Evolutionary conservation across 176 grass and related monocot genomes (phyloP).

Genomic region (sorghum (Sorghum bicolor)): DNA sequence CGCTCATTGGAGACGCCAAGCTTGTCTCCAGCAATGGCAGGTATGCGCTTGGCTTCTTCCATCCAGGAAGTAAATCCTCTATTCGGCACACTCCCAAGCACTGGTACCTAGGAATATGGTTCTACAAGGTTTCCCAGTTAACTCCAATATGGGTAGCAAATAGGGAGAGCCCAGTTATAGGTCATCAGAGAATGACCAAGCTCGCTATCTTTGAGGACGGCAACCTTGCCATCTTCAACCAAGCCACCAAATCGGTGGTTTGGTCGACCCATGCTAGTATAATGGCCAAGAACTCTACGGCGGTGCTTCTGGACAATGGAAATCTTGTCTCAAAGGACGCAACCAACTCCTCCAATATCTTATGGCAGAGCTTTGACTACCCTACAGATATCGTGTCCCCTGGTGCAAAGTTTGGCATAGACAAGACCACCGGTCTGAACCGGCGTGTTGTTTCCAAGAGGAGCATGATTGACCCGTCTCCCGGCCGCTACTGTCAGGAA

Average conservation of each 20-base stretch:
- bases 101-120: constrained; percentile 15
- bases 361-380: constrained; percentile 28
- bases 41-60: constrained; percentile 54
- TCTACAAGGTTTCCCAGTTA: not conserved
- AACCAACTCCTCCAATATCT: not conserved
- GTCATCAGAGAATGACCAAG: not conserved
- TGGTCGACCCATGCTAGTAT: constrained; percentile 38
- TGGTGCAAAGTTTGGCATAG: constrained; percentile 41
- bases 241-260: constrained; percentile 6
- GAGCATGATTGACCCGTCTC: constrained; percentile 26
- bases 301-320: not conserved
- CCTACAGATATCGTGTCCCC: constrained; percentile 17
- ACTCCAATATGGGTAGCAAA: not conserved
- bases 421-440: constrained; percentile 31
- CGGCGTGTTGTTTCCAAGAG: not conserved
- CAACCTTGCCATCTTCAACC: constrained; percentile 7
- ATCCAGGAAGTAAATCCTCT: constrained; percentile 19
- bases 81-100: not conserved
- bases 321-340: constrained; percentile 35
- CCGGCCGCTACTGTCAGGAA: constrained; percentile 4
- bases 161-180: not conserved
- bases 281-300: not conserved
- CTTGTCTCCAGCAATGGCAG: constrained; percentile 22
- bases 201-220: constrained; percentile 34
- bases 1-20: constrained; percentile 21